Base-by-base conservation (phyloP, 345 rosid species). In the Hibiscus tridactylites region DNA sequence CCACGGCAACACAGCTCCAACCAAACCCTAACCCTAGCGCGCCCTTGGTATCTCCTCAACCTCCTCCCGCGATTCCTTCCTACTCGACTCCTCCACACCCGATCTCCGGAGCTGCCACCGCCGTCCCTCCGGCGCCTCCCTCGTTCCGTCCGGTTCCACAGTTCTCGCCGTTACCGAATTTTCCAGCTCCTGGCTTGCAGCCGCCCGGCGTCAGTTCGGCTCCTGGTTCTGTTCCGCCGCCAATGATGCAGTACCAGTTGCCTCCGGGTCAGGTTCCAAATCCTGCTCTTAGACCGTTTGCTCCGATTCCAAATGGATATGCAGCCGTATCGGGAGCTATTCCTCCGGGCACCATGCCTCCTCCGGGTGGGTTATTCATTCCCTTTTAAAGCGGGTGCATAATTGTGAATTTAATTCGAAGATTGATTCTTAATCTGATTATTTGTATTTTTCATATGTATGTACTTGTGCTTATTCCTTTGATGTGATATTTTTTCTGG, bases 331-430 rank as follows among this genome's bases (percentile, higher is more conserved):
- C 82, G 24, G 83, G 80, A 39, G 76, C 66, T 35, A 49, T 68
- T 72, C 86, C 83, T 78, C 88, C 73, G 44, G 87, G 87, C 49
- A 63, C 78, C 70, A 75, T 83, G 62, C 88, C 88, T 71, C 90
- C 86, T 61, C 91, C 90, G 39, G 98, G 98, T 93, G 97, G 98
- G 98, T 91, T 80, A 72, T 76, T 81, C 78, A 68, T 53, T 57
- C 63, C 61, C 8, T 60, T 42, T 17, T 61, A 49, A 11, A 63
- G 26, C 31, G 44, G 13, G 15, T 29, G 5, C 12, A 57, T 39
- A 4, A 57, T 57, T 21, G 15, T 21, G 9, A 46, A 64, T 28
- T 68, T 28, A 44, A 15, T 42, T 49, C 31, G 15, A 35, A 13
- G 26, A 31, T 37, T 29, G 49, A 16, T 21, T 13, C 44, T 13